Evolutionary conservation across 805 yeast genomes (phyloP).

Genomic region (Candida xyloterini): DNA sequence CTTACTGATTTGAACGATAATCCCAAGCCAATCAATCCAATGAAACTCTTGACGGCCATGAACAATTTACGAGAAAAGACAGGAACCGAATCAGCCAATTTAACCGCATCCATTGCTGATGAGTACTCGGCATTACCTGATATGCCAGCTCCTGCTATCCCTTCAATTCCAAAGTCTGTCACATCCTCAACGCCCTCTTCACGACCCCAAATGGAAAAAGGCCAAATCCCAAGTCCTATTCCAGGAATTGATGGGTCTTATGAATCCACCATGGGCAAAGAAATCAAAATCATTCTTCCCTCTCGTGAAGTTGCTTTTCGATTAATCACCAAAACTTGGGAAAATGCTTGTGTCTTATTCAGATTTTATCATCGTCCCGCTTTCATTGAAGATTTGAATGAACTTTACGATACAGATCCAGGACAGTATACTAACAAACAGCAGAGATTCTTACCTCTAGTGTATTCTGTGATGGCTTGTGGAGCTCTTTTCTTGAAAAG

Average conservation of each 20-base stretch:
- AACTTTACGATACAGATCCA: slow-evolving; percentile 74
- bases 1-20: slow-evolving; percentile 31
- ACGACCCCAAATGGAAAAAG: neutral
- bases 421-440: slow-evolving; percentile 68
- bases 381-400: slow-evolving; percentile 67
- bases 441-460: slow-evolving; percentile 70
- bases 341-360: slow-evolving; percentile 79
- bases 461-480: slow-evolving; percentile 84
- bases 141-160: slow-evolving; percentile 29
- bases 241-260: slow-evolving; percentile 38
- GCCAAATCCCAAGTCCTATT: slow-evolving; percentile 16
- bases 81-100: slow-evolving; percentile 16
- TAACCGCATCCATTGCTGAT: slow-evolving; percentile 24
- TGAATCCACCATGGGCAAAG: slow-evolving; percentile 41
- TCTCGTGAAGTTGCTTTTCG: slow-evolving; percentile 69
- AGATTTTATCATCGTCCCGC: slow-evolving; percentile 86
- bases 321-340: slow-evolving; percentile 76
- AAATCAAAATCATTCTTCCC: slow-evolving; percentile 68
- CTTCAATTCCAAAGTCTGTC: slow-evolving; percentile 13
- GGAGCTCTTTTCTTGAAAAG: slow-evolving; percentile 74
- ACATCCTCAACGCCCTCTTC: neutral
- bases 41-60: slow-evolving; percentile 31
- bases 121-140: slow-evolving; percentile 31
- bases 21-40: slow-evolving; percentile 33
- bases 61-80: slow-evolving; percentile 27